Evolutionary conservation across 1,284 basidiomycete genomes (phyloP).

Genomic region (Ustilago nuda): DNA sequence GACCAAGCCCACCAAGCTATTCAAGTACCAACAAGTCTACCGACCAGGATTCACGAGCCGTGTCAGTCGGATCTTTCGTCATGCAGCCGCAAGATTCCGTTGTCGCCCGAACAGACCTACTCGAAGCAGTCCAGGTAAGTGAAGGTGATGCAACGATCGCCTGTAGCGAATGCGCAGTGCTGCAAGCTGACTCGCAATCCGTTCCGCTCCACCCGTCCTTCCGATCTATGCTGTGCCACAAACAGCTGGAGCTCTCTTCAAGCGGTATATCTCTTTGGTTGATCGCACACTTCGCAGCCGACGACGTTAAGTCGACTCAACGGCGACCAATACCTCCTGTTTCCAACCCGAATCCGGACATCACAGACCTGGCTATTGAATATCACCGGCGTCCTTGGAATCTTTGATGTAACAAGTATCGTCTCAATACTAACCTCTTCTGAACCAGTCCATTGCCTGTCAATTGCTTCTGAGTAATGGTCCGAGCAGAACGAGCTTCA

Average conservation of each 20-base stretch:
- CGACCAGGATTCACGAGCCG: neutral
- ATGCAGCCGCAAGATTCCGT: slow-evolving; percentile 25
- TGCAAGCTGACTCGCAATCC: neutral
- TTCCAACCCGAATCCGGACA: no score
- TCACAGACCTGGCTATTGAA: neutral
- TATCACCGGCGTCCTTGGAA: neutral
- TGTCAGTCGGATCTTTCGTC: slow-evolving; percentile 19
- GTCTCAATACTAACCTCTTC: neutral
- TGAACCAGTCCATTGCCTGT: no score
- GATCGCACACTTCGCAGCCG: slow-evolving; percentile 12
- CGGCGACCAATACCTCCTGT: neutral
- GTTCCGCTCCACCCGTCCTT: neutral
- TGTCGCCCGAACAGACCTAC: slow-evolving; percentile 12
- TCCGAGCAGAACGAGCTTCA: no score
- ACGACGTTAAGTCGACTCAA: neutral
- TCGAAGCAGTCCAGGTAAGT: slow-evolving; percentile 24
- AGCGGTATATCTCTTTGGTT: slow-evolving; percentile 16
- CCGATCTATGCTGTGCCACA: neutral
- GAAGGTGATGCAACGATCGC: no score
- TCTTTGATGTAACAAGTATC: neutral
- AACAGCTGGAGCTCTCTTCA: slow-evolving; percentile 19
- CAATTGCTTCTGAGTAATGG: no score
- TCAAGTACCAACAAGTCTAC: no score
- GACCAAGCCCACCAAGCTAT: neutral
- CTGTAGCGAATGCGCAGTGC: no score